Evolutionary conservation across 2,329 filamentous ascomycete genomes (phyloP).

Genomic region (Tothia fuscella): DNA sequence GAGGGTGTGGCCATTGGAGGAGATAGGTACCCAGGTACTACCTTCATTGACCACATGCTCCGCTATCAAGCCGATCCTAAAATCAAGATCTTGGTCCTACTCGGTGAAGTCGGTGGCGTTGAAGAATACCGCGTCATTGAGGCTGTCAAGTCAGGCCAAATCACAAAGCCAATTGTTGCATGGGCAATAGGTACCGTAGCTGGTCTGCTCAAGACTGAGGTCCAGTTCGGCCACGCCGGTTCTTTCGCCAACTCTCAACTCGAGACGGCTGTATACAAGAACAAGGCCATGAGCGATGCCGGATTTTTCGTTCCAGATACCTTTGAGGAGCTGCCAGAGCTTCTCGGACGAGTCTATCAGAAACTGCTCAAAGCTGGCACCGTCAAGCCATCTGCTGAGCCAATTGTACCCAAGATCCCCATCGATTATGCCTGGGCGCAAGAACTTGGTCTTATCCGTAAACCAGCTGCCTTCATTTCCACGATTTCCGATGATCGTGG

Average conservation of each 20-base stretch:
- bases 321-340: conserved; percentile 82
- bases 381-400: conserved; percentile 78
- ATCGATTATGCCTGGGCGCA: conserved; percentile 99
- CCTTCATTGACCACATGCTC: conserved; percentile 97
- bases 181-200: conserved; percentile 99
- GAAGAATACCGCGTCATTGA: conserved; percentile 99
- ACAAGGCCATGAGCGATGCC: conserved; percentile 90
- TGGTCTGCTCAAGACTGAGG: conserved; percentile 99
- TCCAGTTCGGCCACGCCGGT: conserved; percentile 97
- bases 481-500: conserved; percentile 99
- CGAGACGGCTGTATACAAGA: conserved; percentile 93
- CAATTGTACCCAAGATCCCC: conserved; percentile 93
- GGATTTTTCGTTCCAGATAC: conserved; percentile 91
- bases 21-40: conserved; percentile 97
- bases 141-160: conserved; percentile 83
- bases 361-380: conserved; percentile 74
- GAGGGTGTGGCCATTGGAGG: conserved; percentile 99
- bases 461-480: conserved; percentile 98
- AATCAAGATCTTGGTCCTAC: conserved; percentile 91
- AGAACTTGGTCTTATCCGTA: conserved; percentile 97
- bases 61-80: conserved; percentile 93
- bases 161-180: conserved; percentile 97
- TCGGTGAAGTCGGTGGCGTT: conserved; percentile 97
- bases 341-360: conserved; percentile 74
- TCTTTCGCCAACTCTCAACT: conserved; percentile 99